These are phyloP conservation scores for Graphiopsis chlorocephala DNA, from an alignment of 2,329 filamentous ascomycete species.

Conservation along the genomic window DNA sequence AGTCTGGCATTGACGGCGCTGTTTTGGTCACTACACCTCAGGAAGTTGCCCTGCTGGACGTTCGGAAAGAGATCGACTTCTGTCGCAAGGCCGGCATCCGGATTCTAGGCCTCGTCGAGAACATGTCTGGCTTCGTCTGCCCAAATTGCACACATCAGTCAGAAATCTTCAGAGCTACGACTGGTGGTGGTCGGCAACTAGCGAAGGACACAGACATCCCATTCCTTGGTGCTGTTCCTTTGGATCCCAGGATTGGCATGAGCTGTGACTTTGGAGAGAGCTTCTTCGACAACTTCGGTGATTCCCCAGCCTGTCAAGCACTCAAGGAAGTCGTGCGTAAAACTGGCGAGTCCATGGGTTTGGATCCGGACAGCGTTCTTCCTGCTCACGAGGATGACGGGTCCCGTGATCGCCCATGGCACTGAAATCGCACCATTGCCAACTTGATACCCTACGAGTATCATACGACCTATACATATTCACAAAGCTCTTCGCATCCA, in stretches of 20 bases:
- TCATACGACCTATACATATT: background rate
- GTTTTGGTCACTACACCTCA: slow-evolving; percentile 93
- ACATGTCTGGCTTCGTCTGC: slow-evolving; percentile 97
- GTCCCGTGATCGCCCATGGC: slow-evolving; percentile 10
- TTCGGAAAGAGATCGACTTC: slow-evolving; percentile 96
- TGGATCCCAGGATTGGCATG: slow-evolving; percentile 94
- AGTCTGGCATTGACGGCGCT: slow-evolving; percentile 88
- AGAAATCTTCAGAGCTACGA: slow-evolving; percentile 88
- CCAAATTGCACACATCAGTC: slow-evolving; percentile 78
- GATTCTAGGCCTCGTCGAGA: slow-evolving; percentile 88
- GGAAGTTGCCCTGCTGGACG: slow-evolving; percentile 87
- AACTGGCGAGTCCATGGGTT: slow-evolving; percentile 46
- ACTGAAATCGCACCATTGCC: background rate
- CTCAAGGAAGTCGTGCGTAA: slow-evolving; percentile 76
- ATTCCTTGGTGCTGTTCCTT: slow-evolving; percentile 83
- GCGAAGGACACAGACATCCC: slow-evolving; percentile 84
- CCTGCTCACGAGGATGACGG: slow-evolving; percentile 16
- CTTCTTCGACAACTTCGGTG: slow-evolving; percentile 89
- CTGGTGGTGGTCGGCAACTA: slow-evolving; percentile 76
- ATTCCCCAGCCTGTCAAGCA: slow-evolving; percentile 84
- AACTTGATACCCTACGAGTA: background rate
- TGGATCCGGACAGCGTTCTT: slow-evolving; percentile 31
- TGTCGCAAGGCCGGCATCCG: slow-evolving; percentile 90
- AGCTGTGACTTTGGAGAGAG: slow-evolving; percentile 96
- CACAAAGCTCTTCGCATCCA: background rate